These are phyloP conservation scores for Epithemia pelagica DNA, from an alignment of 108 stramenopile genomes.

Conservation along the genomic window DNA sequence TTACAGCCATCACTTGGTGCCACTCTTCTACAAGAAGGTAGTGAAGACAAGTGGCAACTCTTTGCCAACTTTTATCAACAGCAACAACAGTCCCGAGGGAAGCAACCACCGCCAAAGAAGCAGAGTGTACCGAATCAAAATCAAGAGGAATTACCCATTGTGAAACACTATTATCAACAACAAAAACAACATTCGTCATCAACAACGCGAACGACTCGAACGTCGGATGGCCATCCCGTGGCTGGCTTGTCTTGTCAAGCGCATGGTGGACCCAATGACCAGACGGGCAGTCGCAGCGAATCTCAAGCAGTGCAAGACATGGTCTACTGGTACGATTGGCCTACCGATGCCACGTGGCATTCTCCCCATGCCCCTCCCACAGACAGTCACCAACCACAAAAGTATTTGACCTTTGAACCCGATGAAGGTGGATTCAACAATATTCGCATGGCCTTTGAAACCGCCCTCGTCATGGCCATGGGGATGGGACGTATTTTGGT, in stretches of 20 bases:
- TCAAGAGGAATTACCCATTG: too few species aligned
- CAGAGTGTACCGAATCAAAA: too few species aligned
- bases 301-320: slow-evolving; percentile 35
- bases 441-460: slow-evolving; percentile 93
- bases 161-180: too few species aligned
- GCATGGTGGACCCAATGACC: slow-evolving; percentile 40
- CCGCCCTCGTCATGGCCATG: slow-evolving; percentile 74
- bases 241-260: slow-evolving; percentile 37
- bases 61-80: too few species aligned
- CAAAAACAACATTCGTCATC: too few species aligned
- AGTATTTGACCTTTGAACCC: slow-evolving; percentile 86
- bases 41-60: too few species aligned
- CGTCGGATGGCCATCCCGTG: slow-evolving; percentile 4
- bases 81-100: too few species aligned
- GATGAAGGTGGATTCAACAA: slow-evolving; percentile 95
- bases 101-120: too few species aligned
- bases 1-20: too few species aligned
- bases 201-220: too few species aligned
- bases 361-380: slow-evolving; percentile 32
- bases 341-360: slow-evolving; percentile 40
- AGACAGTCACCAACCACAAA: not conserved
- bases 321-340: slow-evolving; percentile 83
- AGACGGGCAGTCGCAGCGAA: not conserved
- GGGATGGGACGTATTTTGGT: slow-evolving; percentile 88
- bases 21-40: too few species aligned